Evolutionary conservation across 139 green algal genomes (phyloP).

Genomic region (Haematococcus lacustris): DNA sequence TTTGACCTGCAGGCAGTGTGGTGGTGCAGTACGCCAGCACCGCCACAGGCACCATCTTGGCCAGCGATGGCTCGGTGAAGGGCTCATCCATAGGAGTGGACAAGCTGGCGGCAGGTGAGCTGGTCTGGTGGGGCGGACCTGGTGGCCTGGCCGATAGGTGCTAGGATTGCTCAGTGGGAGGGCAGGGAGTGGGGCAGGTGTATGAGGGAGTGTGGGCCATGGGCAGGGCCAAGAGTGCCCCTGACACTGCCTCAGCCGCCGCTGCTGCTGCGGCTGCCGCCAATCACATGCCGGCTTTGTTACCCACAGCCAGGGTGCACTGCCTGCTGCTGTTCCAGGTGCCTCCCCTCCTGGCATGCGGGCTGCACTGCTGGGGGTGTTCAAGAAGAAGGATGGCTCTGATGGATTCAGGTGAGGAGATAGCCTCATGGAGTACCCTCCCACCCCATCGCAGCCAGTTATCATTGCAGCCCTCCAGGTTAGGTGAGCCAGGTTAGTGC

Average conservation of each 20-base stretch:
- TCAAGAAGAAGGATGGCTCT: slow-evolving; percentile 20
- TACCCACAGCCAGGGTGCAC: too few relatives aligned
- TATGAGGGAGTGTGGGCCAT: too few relatives aligned
- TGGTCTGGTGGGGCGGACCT: too few relatives aligned
- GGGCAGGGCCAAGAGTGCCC: too few relatives aligned
- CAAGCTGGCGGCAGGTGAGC: background rate
- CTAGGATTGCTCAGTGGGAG: too few relatives aligned
- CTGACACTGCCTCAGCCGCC: too few relatives aligned
- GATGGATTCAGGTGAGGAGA: slow-evolving; percentile 21
- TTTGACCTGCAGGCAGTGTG: background rate
- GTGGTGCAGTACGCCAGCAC: slow-evolving; percentile 10
- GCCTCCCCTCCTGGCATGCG: background rate
- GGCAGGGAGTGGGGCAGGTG: too few relatives aligned
- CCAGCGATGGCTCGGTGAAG: background rate
- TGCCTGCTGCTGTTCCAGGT: too few relatives aligned
- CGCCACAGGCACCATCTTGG: slow-evolving; percentile 8
- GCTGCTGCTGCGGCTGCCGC: too few relatives aligned
- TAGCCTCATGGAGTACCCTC: background rate
- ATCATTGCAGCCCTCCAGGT: background rate
- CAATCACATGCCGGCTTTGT: too few relatives aligned
- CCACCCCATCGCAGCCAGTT: background rate
- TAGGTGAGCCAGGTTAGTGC: background rate
- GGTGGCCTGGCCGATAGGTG: too few relatives aligned
- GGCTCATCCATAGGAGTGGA: background rate
- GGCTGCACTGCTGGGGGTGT: slow-evolving; percentile 6